Percentiles rank a stretch among this genome's conserved stretches.
phyloP scores from a whole-genome alignment of 306 rosid genomes.

The Quercus gilva region DNA sequence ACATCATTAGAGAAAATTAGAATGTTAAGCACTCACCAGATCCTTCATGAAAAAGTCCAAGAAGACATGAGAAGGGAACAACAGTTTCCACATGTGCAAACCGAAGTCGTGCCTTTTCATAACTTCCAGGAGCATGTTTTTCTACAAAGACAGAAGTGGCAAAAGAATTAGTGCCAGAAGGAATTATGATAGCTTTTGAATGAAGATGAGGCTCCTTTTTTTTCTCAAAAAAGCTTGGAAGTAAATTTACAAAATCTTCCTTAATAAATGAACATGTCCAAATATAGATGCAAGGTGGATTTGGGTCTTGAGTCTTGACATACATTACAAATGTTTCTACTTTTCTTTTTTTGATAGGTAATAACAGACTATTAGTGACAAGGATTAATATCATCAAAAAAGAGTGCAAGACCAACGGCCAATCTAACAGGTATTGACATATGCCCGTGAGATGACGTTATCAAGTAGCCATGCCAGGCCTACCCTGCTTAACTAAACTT shows the following conservation, averaged over 20 bases:
- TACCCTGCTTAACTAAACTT: background rate
- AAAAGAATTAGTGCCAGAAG: conserved; percentile 3
- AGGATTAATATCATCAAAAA: background rate
- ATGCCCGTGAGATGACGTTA: background rate
- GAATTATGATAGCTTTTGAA: background rate
- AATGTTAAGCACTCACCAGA: conserved; percentile 52
- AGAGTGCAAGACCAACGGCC: background rate
- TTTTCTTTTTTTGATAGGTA: no score
- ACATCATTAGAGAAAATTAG: background rate
- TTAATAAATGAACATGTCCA: background rate
- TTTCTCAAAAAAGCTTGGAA: background rate
- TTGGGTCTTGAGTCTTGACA: background rate
- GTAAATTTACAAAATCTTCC: background rate
- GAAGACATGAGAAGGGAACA: conserved; percentile 92
- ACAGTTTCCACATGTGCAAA: conserved; percentile 96
- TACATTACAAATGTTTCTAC: background rate
- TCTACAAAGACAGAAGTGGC: conserved; percentile 37
- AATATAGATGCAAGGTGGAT: background rate
- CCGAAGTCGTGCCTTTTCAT: conserved; percentile 86
- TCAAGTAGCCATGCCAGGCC: background rate
- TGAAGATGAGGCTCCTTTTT: background rate
- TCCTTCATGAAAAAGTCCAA: conserved; percentile 82
- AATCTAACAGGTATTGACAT: background rate
- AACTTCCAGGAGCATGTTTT: conserved; percentile 58
- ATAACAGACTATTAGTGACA: background rate